Evolutionary conservation across 2,329 filamentous ascomycete species (phyloP), one percentile per base, ranked within the genome.

Genomic region (Colletotrichum sp.): DNA sequence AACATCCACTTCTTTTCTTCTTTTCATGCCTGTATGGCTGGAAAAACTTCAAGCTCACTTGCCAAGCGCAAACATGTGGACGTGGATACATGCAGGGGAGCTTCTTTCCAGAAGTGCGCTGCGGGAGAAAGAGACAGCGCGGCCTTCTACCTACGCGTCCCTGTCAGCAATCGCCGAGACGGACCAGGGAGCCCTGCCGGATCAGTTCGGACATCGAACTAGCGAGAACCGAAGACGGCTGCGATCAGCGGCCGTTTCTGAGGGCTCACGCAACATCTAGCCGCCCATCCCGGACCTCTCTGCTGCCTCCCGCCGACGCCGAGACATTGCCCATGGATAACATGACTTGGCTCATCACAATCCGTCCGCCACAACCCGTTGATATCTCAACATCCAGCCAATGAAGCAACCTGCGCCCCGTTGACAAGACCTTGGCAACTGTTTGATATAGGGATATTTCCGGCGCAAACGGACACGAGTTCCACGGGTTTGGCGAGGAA

Each of bases 341-440:
- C 26, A 44, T 39, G 32, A 69, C 73, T 76, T 73, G 70, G 70
- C 73, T 69, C 49, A 52, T 65, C 44, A 69, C 34, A 60, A 26
- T 24, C 57, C 57, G 70, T 24, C 57, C 59, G 62, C 28, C 57
- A 52, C n/a, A 67, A 13, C 12, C n/a, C 24, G 55, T 26, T 28
- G n/a, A 52, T 24, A 18, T 13, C 26, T 30, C 18, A 32, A 52
- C 44, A 21, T 24, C 26, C 30, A 26, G 16, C 64, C 64, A 76
- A 73, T 73, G 7, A 7, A 16, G 13, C 16, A 21, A 21, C 3
- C 13, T n/a, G 21, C 39, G 24, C 63, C 49, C 64, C 28, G 64
- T 21, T 13, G 18, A 76, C 73, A 76, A 76, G 73, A 52, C 44
- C 73, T 76, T 76, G 73, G 73, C 73, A 4, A 36, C 8, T 36